Conservation (phyloP, 2,329 filamentous ascomycete genomes). For the Pseudocercospora crystallina region DNA sequence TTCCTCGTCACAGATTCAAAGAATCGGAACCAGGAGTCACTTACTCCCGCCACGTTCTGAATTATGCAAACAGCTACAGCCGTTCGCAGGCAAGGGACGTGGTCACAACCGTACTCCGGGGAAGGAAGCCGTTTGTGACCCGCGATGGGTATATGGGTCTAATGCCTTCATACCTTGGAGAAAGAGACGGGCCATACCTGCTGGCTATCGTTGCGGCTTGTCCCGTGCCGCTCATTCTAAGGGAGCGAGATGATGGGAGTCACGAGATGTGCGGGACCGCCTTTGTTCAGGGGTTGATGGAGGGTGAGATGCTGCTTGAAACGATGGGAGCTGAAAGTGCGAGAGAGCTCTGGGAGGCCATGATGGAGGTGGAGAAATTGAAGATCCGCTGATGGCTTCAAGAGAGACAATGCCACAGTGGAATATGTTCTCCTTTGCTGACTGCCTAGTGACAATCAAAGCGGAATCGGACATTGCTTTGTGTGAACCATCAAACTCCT, state of each 20-base stretch:
- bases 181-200: neutral
- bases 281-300: slow-evolving; percentile 14
- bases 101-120: slow-evolving; percentile 6
- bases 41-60: slow-evolving; percentile 5
- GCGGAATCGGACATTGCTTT: no score
- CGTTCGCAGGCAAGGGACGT: slow-evolving; percentile 7
- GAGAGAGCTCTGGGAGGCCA: slow-evolving; percentile 3
- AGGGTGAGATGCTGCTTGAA: slow-evolving; percentile 5
- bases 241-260: slow-evolving; percentile 8
- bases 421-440: no score
- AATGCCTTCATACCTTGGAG: slow-evolving; percentile 2
- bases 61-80: slow-evolving; percentile 7
- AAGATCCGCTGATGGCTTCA: neutral
- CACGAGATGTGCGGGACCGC: slow-evolving; percentile 3
- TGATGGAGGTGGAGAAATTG: neutral
- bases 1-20: neutral
- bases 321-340: slow-evolving; percentile 6
- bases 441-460: no score
- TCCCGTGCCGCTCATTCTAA: slow-evolving; percentile 13
- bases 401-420: no score
- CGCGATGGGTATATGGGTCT: slow-evolving; percentile 16
- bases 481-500: no score
- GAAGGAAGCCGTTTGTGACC: slow-evolving; percentile 9
- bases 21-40: neutral
- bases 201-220: slow-evolving; percentile 10